phyloP scores from a whole-genome alignment of 345 rosid species.

The Aegle marmelos region DNA sequence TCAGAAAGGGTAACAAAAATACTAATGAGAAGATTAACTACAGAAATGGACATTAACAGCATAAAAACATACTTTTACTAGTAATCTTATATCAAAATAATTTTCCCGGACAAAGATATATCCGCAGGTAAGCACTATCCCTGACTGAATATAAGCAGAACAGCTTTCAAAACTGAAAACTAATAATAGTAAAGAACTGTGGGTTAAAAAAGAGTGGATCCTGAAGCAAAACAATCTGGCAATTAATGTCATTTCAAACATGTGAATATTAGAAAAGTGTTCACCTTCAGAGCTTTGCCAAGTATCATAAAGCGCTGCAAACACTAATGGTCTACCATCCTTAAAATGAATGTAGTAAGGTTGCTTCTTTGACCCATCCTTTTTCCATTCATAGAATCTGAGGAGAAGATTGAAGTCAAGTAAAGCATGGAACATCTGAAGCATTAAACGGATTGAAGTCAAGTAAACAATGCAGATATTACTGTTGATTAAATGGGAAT shows the following conservation, averaged over 20 bases:
- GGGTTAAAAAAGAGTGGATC: not conserved
- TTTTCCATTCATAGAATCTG: constrained; percentile 98
- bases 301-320: constrained; percentile 86
- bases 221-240: not conserved
- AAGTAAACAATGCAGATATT: not conserved
- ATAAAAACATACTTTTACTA: not conserved
- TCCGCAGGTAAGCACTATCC: not conserved
- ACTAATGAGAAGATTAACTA: not conserved
- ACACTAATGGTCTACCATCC: constrained; percentile 80
- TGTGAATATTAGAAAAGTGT: not conserved
- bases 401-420: constrained; percentile 1
- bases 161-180: not conserved
- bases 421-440: not conserved
- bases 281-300: constrained; percentile 83
- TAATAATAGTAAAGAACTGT: not conserved
- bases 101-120: not conserved
- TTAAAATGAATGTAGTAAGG: constrained; percentile 85
- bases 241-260: not conserved
- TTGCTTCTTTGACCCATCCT: constrained; percentile 85
- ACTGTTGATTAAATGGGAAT: not conserved
- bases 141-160: not conserved
- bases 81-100: not conserved
- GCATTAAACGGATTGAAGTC: not conserved
- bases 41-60: not conserved
- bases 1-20: not conserved